Percentiles rank a stretch among this genome's conserved stretches.
Evolutionary conservation across 2,329 filamentous ascomycete species (phyloP).

Genomic region (Trichoderma semiorbis): DNA sequence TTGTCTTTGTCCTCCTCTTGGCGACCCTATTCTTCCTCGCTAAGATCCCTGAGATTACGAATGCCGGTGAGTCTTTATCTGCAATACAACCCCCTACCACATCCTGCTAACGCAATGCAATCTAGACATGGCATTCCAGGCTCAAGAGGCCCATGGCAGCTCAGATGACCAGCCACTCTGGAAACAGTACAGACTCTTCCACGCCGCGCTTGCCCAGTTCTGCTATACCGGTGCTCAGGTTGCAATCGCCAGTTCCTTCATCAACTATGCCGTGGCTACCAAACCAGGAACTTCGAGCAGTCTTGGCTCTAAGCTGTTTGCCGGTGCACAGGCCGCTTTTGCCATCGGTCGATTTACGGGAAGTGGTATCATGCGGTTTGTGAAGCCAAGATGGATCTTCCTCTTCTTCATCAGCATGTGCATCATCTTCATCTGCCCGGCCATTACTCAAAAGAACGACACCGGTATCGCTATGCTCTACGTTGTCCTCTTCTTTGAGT

Average conservation of each 20-base stretch:
- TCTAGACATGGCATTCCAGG: conserved; percentile 61
- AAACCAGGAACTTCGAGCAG: conserved; percentile 48
- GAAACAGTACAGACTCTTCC: conserved; percentile 73
- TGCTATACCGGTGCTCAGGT: conserved; percentile 74
- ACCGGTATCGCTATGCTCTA: conserved; percentile 60
- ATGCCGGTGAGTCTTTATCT: conserved; percentile 32
- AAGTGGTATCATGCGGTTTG: conserved; percentile 61
- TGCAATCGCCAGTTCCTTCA: conserved; percentile 64
- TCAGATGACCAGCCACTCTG: conserved; percentile 59
- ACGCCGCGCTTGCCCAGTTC: conserved; percentile 73
- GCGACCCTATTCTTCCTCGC: conserved; percentile 65
- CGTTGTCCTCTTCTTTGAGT: conserved; percentile 73
- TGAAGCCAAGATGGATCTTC: conserved; percentile 66
- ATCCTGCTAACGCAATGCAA: conserved; percentile 6
- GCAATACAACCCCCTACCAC: neutral
- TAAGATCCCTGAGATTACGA: conserved; percentile 67
- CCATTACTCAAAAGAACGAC: conserved; percentile 46
- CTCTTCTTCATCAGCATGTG: conserved; percentile 60
- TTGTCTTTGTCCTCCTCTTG: conserved; percentile 65
- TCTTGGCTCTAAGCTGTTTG: conserved; percentile 63
- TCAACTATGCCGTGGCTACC: conserved; percentile 67
- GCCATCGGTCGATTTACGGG: conserved; percentile 69
- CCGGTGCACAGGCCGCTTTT: conserved; percentile 71
- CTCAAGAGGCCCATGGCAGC: conserved; percentile 49
- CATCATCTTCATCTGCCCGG: conserved; percentile 58